A percentile compares a stretch with the other conserved stretches of the same genome.
These are phyloP conservation scores for Arabis alpina DNA, from an alignment of 345 rosid genomes.

Conservation along the genomic window DNA sequence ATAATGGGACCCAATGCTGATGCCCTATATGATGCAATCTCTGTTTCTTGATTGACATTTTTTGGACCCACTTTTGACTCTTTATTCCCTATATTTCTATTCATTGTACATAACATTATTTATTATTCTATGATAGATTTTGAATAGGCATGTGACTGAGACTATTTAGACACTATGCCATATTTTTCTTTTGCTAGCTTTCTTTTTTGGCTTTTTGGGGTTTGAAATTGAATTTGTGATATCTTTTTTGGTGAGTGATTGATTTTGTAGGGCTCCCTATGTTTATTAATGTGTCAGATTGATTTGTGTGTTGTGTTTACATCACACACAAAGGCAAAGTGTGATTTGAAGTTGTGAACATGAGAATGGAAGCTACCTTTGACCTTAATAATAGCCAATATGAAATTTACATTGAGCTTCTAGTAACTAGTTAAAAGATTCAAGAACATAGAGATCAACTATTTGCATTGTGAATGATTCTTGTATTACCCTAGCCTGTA, in stretches of 20 bases:
- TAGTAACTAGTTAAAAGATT: constrained; percentile 3
- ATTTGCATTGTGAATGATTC: neutral
- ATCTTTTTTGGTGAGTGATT: constrained; percentile 11
- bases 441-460: neutral
- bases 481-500: constrained; percentile 13
- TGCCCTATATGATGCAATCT: constrained; percentile 41
- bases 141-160: constrained; percentile 27
- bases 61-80: constrained; percentile 37
- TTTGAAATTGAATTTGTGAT: constrained; percentile 24
- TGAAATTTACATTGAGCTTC: neutral
- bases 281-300: constrained; percentile 35
- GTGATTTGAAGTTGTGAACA: constrained; percentile 27
- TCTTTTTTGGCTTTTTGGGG: constrained; percentile 15
- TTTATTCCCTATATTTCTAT: neutral
- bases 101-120: too few species aligned
- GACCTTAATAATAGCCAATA: constrained; percentile 6
- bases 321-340: constrained; percentile 32
- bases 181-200: constrained; percentile 16
- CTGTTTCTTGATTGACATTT: constrained; percentile 42
- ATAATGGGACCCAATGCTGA: constrained; percentile 35
- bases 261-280: constrained; percentile 30
- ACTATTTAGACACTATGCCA: constrained; percentile 29
- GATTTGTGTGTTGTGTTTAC: constrained; percentile 36
- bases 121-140: neutral
- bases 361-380: constrained; percentile 29